Conservation (phyloP, 305 asterid genomes). For the Andrographis paniculata region DNA sequence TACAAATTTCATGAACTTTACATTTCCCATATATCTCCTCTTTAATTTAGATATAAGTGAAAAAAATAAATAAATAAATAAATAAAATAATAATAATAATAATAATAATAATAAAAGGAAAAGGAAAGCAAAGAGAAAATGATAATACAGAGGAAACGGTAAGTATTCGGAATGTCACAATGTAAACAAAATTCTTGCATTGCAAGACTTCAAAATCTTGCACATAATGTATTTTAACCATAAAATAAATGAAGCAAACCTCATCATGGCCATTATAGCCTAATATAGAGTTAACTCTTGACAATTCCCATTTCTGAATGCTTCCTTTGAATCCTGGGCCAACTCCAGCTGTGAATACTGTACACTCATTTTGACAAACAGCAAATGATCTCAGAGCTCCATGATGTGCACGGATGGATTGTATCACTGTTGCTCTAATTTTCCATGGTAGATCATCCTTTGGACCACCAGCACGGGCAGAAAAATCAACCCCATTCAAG, state of each 20-base stretch:
- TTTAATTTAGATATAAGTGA: too few species aligned
- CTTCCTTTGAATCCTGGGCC: slow-evolving; percentile 95
- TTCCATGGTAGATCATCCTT: slow-evolving; percentile 96
- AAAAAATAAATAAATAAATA: too few species aligned
- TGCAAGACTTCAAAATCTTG: not conserved
- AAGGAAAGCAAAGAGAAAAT: too few species aligned
- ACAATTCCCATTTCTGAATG: slow-evolving; percentile 87
- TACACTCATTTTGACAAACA: slow-evolving; percentile 79
- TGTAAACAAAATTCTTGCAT: not conserved
- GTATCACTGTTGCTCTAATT: slow-evolving; percentile 77
- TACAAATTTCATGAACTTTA: not conserved
- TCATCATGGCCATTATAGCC: slow-evolving; percentile 95
- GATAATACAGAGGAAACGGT: too few species aligned
- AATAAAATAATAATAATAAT: too few species aligned
- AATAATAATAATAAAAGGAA: too few species aligned
- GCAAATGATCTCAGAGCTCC: slow-evolving; percentile 92
- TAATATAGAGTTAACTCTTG: slow-evolving; percentile 63
- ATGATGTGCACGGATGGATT: slow-evolving; percentile 89
- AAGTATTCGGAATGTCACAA: not conserved
- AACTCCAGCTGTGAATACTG: slow-evolving; percentile 92
- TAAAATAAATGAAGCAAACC: slow-evolving; percentile 42
- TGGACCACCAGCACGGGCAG: slow-evolving; percentile 67
- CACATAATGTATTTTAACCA: not conserved
- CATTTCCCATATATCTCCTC: too few species aligned
- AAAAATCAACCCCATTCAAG: slow-evolving; percentile 67